Evolutionary conservation across 805 yeast species (phyloP).

Genomic region (Lipomyces kockii): DNA sequence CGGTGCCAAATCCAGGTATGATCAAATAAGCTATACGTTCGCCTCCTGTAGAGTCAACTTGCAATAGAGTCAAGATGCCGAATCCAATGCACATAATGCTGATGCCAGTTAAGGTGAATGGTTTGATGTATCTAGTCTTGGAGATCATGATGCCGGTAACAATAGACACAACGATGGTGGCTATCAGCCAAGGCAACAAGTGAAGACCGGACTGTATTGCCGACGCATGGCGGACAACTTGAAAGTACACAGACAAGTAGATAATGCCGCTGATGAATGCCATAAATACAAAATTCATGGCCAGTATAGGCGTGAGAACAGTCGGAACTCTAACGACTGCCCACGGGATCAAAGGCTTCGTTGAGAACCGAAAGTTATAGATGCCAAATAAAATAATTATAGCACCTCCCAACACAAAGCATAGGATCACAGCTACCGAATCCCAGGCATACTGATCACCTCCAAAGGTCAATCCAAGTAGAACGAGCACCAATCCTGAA

Average conservation of each 20-base stretch:
- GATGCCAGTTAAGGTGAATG: constrained; percentile 48
- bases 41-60: constrained; percentile 47
- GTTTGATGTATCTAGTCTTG: constrained; percentile 48
- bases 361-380: constrained; percentile 56
- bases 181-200: constrained; percentile 52
- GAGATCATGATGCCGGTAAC: constrained; percentile 54
- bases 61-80: constrained; percentile 52
- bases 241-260: constrained; percentile 56
- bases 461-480: constrained; percentile 69
- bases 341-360: constrained; percentile 59
- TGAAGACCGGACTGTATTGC: constrained; percentile 50
- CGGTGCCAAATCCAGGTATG: constrained; percentile 54
- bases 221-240: constrained; percentile 50
- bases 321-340: constrained; percentile 48
- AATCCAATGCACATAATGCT: constrained; percentile 50
- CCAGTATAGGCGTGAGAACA: constrained; percentile 46
- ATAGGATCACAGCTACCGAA: constrained; percentile 49
- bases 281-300: constrained; percentile 56
- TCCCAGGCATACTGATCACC: constrained; percentile 59
- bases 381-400: constrained; percentile 52
- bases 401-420: constrained; percentile 51
- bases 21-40: constrained; percentile 54
- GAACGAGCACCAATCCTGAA: constrained; percentile 56
- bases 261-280: constrained; percentile 53
- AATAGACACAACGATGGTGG: constrained; percentile 51